Evolutionary conservation across 768 basidiomycete genomes (phyloP).

Genomic region (Agrocybe praecox): DNA sequence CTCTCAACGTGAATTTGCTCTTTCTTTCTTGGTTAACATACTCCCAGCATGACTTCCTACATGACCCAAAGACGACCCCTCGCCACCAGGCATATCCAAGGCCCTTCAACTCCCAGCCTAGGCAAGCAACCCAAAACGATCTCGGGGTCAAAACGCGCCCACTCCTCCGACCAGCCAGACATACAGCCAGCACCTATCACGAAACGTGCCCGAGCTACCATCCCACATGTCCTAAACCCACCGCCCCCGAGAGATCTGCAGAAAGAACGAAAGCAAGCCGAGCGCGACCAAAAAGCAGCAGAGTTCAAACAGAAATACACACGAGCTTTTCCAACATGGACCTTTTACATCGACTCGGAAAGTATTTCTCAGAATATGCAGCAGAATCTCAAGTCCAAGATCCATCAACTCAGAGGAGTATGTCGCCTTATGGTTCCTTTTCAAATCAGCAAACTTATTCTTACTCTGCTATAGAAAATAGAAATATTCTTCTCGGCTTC

Average conservation of each 20-base stretch:
- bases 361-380: conserved; percentile 38
- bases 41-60: conserved; percentile 18
- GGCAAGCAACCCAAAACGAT: conserved; percentile 15
- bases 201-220: conserved; percentile 23
- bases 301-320: conserved; percentile 87
- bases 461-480: conserved; percentile 54
- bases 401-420: conserved; percentile 78
- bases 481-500: conserved; percentile 88
- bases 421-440: conserved; percentile 30
- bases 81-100: conserved; percentile 19
- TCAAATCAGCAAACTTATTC: conserved; percentile 3
- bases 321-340: conserved; percentile 81
- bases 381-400: conserved; percentile 52
- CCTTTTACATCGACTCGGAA: conserved; percentile 81
- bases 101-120: conserved; percentile 9
- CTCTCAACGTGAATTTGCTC: not conserved
- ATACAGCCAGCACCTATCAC: not conserved
- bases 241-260: conserved; percentile 5
- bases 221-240: not conserved
- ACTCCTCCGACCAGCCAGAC: conserved; percentile 27
- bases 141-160: conserved; percentile 29
- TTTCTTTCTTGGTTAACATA: conserved; percentile 17
- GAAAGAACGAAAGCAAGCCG: conserved; percentile 47
- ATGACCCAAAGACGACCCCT: conserved; percentile 20
- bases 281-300: conserved; percentile 56